Base-by-base conservation (phyloP, 176 grass and related monocot species). In the Melocanna baccifera region DNA sequence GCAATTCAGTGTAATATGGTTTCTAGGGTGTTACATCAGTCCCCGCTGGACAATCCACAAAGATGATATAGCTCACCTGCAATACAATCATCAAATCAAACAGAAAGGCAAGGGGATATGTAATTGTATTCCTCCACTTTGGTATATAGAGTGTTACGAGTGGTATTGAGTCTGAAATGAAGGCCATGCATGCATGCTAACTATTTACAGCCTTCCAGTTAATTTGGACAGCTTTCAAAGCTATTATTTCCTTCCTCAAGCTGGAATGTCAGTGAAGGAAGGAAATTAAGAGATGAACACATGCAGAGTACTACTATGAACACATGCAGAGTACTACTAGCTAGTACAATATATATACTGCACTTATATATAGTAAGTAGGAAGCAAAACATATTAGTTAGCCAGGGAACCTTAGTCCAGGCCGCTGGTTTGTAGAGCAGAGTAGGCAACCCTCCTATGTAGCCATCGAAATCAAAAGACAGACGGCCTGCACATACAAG, bases 31-130 rank as follows among this genome's bases (percentile, higher is more conserved):
- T n/a, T n/a, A n/a, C n/a, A n/a, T n/a, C n/a, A n/a, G 90, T 71
- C 15, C 92, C 92, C 3, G 57, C 55, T 12, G 92, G 90, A 56
- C 90, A 76, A 77, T 94, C 92, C 18, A 94, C 39, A 47, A 96
- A 96, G 63, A 96, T 85, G 51, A 93, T 19, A 58, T 83, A 93
- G 83, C 88, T 78, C 25, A 87, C 83, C 90, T 95, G 4, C 28
- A 58, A 63, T 46, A n/a, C 20, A 58, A 73, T 28, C 4, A 46
- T 12, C 58, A 2, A 30, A 78, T 26, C 37, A 29, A 78, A 62
- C 6, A 18, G 2, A 16, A 9, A 56, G 53, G 52, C 0, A 18
- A 55, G 51, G 51, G 51, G 18, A 53, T 53, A 53, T 20, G 18
- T 53, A 53, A 53, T 2, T 20, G 51, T 19, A 53, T 53, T 20